Base-by-base conservation (phyloP, 1,284 basidiomycete genomes). In the Cryptococcus sp. region DNA sequence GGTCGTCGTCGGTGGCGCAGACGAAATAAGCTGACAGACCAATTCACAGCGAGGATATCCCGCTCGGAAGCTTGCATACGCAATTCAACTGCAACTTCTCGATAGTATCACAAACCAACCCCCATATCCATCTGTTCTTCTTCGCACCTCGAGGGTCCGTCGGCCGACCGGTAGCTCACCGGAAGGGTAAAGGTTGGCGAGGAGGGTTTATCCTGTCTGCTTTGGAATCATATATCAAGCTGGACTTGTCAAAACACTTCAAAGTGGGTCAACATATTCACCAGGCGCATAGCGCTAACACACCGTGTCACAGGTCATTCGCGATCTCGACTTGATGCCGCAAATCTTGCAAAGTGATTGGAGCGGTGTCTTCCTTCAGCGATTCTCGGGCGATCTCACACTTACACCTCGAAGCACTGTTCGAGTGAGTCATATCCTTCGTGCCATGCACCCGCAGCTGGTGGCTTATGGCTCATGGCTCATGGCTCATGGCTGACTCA, bases 61-160 rank as follows among this genome's bases (percentile, higher is more conserved):
- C 95, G 3, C 83, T 97, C 13, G 91, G 95, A 76, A 85, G 88
- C 43, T 82, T 98, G 35, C 95, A 98, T 72, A 82, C 91, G n/a
- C 91, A 93, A 71, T 94, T 93, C 81, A 94, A 94, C 75, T 93
- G 96, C 60, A 97, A 93, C 63, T 89, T 96, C 76, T 90, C 92
- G 1, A 89, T 98, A 50, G 95, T 99, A 39, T 93, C 91, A 0
- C 94, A 79, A 60, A 93, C 91, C 30, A 99, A 98, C 71, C 95
- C 94, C 0, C 96, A 99, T 75, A 92, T 99, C 13, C 95, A 98
- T 77, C 71, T 98, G n/a, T 99, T 99, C 81, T 95, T 96, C 80
- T 98, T 97, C 71, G 92, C 92, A 0, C 90, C 93, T 30, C 84
- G 91, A 67, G 95, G 95, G 4, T 92, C 93, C 0, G 92, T 94